Conservation (phyloP, 1,139 yeast genomes). For the Kodamaea derodonti region DNA sequence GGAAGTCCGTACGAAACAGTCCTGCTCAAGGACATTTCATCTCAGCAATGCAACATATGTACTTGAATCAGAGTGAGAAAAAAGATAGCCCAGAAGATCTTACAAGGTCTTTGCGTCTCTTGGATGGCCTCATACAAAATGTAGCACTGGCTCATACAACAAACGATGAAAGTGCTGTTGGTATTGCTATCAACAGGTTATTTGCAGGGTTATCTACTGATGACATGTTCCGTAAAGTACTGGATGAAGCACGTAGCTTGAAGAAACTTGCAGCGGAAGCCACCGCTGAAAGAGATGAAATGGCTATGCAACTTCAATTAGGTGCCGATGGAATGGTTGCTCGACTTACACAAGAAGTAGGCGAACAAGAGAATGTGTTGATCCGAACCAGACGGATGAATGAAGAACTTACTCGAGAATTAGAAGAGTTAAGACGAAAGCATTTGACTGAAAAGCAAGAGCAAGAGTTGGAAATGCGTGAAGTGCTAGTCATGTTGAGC, state of each 20-base stretch:
- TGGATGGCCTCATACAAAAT: constrained; percentile 81
- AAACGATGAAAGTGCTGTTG: constrained; percentile 73
- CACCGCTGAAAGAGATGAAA: constrained; percentile 77
- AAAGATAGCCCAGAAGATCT: constrained; percentile 46
- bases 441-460: constrained; percentile 77
- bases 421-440: constrained; percentile 66
- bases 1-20: constrained; percentile 69
- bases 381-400: constrained; percentile 64
- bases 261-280: constrained; percentile 74
- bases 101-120: constrained; percentile 66
- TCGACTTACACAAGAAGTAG: constrained; percentile 63
- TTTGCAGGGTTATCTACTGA: constrained; percentile 82
- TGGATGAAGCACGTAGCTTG: constrained; percentile 65
- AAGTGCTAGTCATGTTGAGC: constrained; percentile 67
- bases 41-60: constrained; percentile 80
- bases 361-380: constrained; percentile 70
- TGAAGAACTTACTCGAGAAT: constrained; percentile 59
- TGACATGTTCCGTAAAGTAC: constrained; percentile 80
- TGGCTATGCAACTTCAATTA: constrained; percentile 66
- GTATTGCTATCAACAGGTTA: constrained; percentile 77
- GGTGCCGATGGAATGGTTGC: constrained; percentile 85
- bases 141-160: constrained; percentile 62
- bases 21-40: constrained; percentile 69
- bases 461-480: constrained; percentile 86
- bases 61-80: constrained; percentile 65